These are phyloP conservation scores for Pythium myriotylum DNA, from an alignment of 352 stramenopile genomes.

Conservation along the genomic window DNA sequence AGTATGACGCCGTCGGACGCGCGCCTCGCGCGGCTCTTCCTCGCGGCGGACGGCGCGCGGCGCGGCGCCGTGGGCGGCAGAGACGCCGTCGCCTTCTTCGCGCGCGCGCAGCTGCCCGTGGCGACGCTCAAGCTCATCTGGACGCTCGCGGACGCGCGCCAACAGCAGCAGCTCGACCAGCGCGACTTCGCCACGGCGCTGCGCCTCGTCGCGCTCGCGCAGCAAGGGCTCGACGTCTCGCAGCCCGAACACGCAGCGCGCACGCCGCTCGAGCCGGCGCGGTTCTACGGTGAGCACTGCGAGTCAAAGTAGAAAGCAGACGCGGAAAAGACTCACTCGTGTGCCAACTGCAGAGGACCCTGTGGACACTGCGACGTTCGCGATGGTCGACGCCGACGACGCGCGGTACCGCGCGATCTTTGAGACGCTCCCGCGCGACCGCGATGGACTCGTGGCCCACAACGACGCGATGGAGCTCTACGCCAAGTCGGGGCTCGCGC, in stretches of 20 bases:
- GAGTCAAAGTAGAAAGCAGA: not conserved
- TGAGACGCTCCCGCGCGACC: conserved; percentile 15
- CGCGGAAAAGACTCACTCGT: not conserved
- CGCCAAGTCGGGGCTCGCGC: conserved; percentile 23
- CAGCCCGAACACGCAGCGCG: not conserved
- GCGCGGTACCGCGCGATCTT: conserved; percentile 32
- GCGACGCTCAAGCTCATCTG: conserved; percentile 39
- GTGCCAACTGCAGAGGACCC: conserved; percentile 19
- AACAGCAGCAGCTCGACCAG: conserved; percentile 21
- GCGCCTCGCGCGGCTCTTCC: conserved; percentile 32
- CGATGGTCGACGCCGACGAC: conserved; percentile 27
- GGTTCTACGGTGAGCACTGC: conserved; percentile 21
- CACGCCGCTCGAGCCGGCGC: conserved; percentile 12
- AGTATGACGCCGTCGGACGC: not conserved
- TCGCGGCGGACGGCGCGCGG: conserved; percentile 30
- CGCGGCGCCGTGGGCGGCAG: conserved; percentile 23
- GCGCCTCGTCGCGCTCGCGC: conserved; percentile 33
- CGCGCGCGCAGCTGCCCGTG: conserved; percentile 27
- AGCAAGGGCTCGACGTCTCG: conserved; percentile 32
- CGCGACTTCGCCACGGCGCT: conserved; percentile 30
- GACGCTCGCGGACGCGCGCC: conserved; percentile 28
- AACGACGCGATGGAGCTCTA: conserved; percentile 26
- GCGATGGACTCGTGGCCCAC: conserved; percentile 15
- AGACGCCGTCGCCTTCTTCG: conserved; percentile 36
- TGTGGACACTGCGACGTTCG: conserved; percentile 20